Evolutionary conservation across 352 stramenopile species (phyloP).

Genomic region (Globisporangium okanoganense): DNA sequence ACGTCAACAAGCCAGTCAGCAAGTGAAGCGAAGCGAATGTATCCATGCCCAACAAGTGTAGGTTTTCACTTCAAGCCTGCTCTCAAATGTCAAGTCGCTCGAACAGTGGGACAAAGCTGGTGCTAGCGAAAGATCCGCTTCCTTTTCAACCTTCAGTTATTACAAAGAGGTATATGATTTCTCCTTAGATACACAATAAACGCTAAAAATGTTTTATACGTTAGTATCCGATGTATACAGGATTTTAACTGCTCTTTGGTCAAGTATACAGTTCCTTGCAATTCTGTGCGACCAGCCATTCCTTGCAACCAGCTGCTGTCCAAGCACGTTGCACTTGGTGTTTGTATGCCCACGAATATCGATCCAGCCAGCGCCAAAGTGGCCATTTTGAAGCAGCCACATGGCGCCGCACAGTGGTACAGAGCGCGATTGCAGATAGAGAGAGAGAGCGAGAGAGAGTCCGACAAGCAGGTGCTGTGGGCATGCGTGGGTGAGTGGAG

Average conservation of each 20-base stretch:
- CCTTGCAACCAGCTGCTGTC: too few relatives aligned
- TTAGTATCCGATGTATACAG: too few relatives aligned
- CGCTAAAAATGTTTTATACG: background rate
- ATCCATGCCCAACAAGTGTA: background rate
- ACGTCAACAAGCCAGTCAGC: background rate
- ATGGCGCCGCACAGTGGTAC: conserved; percentile 5
- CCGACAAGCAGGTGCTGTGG: background rate
- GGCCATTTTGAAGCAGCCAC: conserved; percentile 4
- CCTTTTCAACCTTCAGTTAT: background rate
- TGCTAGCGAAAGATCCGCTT: background rate
- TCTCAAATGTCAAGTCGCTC: background rate
- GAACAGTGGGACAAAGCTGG: background rate
- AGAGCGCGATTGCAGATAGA: background rate
- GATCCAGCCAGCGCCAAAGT: background rate
- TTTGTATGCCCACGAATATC: background rate
- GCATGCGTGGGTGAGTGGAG: background rate
- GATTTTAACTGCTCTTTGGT: too few relatives aligned
- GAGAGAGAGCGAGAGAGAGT: conserved; percentile 1
- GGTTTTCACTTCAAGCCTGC: background rate
- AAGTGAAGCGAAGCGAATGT: background rate
- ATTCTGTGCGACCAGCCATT: too few relatives aligned
- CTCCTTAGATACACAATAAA: background rate
- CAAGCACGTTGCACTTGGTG: background rate
- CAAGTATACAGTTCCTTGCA: too few relatives aligned
- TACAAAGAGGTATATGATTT: background rate